Evolutionary conservation across 1,139 yeast species (phyloP).

Genomic region (Nematodospora anomalae): DNA sequence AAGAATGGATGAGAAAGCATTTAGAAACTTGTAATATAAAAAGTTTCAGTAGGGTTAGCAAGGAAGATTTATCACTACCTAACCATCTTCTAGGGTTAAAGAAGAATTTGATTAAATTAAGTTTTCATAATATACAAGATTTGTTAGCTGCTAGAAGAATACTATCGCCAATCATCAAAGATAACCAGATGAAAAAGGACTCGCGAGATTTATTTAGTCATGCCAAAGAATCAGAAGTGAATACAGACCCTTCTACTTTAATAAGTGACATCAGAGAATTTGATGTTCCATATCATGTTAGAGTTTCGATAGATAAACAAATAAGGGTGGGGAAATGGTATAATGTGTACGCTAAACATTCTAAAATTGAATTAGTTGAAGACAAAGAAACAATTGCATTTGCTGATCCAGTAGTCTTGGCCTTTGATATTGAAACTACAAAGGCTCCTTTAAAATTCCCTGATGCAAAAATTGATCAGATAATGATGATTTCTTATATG

Average conservation of each 20-base stretch:
- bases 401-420: constrained; percentile 96
- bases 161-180: constrained; percentile 67
- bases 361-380: constrained; percentile 57
- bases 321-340: constrained; percentile 97
- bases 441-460: constrained; percentile 97
- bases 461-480: constrained; percentile 86
- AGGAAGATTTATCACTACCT: constrained; percentile 78
- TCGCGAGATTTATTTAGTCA: constrained; percentile 65
- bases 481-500: constrained; percentile 99
- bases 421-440: constrained; percentile 97
- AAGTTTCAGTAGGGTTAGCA: constrained; percentile 51
- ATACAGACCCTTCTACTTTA: constrained; percentile 58
- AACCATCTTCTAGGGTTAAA: constrained; percentile 84
- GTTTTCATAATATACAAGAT: constrained; percentile 76
- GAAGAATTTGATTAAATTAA: constrained; percentile 62
- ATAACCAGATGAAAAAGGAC: constrained; percentile 63
- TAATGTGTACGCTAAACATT: constrained; percentile 64
- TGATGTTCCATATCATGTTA: constrained; percentile 95
- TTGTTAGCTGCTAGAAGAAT: constrained; percentile 70
- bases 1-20: constrained; percentile 71
- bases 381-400: constrained; percentile 80
- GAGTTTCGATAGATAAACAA: constrained; percentile 87
- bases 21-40: constrained; percentile 64
- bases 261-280: constrained; percentile 86
- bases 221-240: constrained; percentile 18